Percentiles rank a stretch among this genome's conserved stretches.
These are phyloP conservation scores for Heteromeles arbutifolia DNA, from an alignment of 306 rosid species.

Conservation along the genomic window DNA sequence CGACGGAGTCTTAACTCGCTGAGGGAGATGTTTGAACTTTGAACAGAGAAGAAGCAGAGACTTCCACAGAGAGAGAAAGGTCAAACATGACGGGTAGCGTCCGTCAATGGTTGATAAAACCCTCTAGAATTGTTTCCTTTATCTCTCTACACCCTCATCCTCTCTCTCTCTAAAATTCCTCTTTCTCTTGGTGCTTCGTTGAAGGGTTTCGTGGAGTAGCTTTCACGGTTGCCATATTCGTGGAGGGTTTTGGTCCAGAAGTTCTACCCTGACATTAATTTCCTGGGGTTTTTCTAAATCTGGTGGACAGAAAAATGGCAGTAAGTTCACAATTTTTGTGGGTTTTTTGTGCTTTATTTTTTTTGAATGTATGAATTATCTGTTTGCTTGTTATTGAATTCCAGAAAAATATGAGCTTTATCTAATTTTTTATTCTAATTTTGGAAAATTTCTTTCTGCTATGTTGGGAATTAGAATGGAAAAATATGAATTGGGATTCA, in stretches of 20 bases:
- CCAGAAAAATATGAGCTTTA: background rate
- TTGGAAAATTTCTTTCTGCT: background rate
- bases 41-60: slow-evolving; percentile 26
- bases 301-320: slow-evolving; percentile 50
- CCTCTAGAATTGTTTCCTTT: slow-evolving; percentile 22
- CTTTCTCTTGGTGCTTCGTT: slow-evolving; percentile 19
- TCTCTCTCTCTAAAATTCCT: slow-evolving; percentile 3
- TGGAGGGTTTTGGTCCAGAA: slow-evolving; percentile 25
- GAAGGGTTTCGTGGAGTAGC: slow-evolving; percentile 31
- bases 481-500: background rate
- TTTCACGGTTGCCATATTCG: slow-evolving; percentile 8
- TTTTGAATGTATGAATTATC: background rate
- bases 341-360: background rate
- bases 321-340: slow-evolving; percentile 32
- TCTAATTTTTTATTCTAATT: background rate
- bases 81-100: slow-evolving; percentile 73
- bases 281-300: slow-evolving; percentile 28
- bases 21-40: slow-evolving; percentile 22
- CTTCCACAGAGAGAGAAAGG: slow-evolving; percentile 35
- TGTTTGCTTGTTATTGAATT: background rate
- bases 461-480: background rate
- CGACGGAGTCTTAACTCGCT: background rate
- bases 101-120: slow-evolving; percentile 75
- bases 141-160: background rate
- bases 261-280: slow-evolving; percentile 12